Base-by-base conservation (phyloP, 2,329 filamentous ascomycete species). In the Penicillium sp. region DNA sequence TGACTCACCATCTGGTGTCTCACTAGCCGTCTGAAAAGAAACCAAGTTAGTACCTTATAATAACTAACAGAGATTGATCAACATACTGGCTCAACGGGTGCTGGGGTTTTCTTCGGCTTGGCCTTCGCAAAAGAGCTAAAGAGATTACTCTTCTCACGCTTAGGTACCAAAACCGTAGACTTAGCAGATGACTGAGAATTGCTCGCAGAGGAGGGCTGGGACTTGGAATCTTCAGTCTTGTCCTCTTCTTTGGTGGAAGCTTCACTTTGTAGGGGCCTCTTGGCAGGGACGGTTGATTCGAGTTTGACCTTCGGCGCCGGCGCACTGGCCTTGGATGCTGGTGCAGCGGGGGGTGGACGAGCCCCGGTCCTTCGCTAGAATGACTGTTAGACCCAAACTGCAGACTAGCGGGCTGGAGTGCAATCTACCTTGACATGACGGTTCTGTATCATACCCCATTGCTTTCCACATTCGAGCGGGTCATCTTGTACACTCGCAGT, bases 71-170 rank as follows among this genome's bases (percentile, higher is more conserved):
- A 13, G 45, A 44, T 22, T 44, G 11, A 68, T 46, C 74, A 68
- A 69, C 75, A 71, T 48, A 77, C 73, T 35, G 73, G 71, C 58
- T 77, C 72, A 33, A 68, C 67, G 29, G 78, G 70, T 2, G 77
- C 75, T 35, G 75, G 67, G 14, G 76, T 75, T 68, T 75, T 81
- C 66, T 87, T 90, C 10, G 85, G 80, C 67, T 84, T 90, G 5
- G 86, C 79, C 65, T 86, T 87, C 2, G 90, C 89, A 70, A 96
- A 96, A 0, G 90, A 89, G 58, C 88, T 87, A 80, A 95, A 91
- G 26, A 96, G 85, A 57, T 84, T 84, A 3, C 87, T 84, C 16
- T 78, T 80, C 52, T 84, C 83, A 55, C 84, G 84, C 68, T 90
- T 91, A 6, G 74, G 70, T 2, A 77, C 68, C 19, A 71, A 56